Base-by-base conservation (phyloP, 2,329 filamentous ascomycete genomes). In the Stemphylium beticola region DNA sequence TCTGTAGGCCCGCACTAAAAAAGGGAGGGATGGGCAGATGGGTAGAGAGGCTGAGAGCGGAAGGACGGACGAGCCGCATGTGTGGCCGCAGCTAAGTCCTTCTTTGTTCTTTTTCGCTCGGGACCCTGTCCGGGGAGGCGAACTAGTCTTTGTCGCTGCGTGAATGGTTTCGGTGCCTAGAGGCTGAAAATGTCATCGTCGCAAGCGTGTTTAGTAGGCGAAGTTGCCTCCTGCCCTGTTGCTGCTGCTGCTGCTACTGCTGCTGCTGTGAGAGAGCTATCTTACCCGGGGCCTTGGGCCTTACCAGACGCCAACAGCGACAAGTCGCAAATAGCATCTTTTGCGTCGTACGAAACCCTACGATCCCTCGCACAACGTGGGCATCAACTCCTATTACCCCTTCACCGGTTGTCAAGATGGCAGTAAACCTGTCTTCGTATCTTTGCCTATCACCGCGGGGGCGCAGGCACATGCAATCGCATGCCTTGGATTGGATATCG, bases 61-160 rank as follows among this genome's bases (percentile, higher is more conserved):
- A 57, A 54, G 50, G 54, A 58, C 57, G 42, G 49, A 44, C 56
- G 60, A 64, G 63, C 63, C 63, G 60, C 61, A 66, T 62, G 47
- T 38, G 47, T 54, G 53, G 53, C 53, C 56, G 56, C 56, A 18
- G 34, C 17, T 9, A 33, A 15, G 40, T 29, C 24, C 29, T 17
- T 44, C 34, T 12, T 44, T 44, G 24, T 22, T 44, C 31, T 29
- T 18, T 42, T 24, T 24, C 22, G 6, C 22, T 24, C 22, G 4
- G 22, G 22, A 24, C 6, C 22, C 22, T 24, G 22, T 24, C 22
- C 22, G 22, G 22, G 6, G 22, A 24, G 22, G 22, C 22, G 18
- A 34, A 11, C 9, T 20, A 5, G 10, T 12, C 31, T n/a, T 17
- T 33, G 31, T 18, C 29, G 41, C 7, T 6, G 18, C 29, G 31